Percentiles rank a stretch among this genome's conserved stretches.
Evolutionary conservation across 331 rosid species (phyloP).

Genomic region (Acacia concinna): DNA sequence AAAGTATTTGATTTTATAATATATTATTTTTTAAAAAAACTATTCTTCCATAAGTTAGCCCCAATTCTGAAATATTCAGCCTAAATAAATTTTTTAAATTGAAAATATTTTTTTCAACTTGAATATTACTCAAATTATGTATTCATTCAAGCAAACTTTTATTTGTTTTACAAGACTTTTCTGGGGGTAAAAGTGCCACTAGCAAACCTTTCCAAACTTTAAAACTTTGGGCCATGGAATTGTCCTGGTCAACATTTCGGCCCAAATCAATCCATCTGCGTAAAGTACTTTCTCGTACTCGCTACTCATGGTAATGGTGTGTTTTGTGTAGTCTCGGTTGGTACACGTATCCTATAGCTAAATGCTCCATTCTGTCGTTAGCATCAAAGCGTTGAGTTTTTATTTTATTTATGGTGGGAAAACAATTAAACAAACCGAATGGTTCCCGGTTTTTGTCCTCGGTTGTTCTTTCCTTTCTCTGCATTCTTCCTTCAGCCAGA

Average conservation of each 20-base stretch:
- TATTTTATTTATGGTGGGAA: slow-evolving; percentile 14
- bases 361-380: not conserved
- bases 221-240: not conserved
- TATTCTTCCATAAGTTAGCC: not conserved
- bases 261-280: not conserved
- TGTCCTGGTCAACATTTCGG: not conserved
- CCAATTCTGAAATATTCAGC: not conserved
- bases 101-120: too few relatives aligned
- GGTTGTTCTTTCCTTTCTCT: not conserved
- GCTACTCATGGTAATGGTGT: not conserved
- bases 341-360: slow-evolving; percentile 24
- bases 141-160: too few relatives aligned
- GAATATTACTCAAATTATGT: too few relatives aligned
- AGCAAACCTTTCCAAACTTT: not conserved
- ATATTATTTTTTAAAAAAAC: not conserved
- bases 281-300: not conserved
- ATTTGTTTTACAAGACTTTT: too few relatives aligned
- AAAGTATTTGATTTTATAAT: not conserved
- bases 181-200: too few relatives aligned
- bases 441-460: not conserved
- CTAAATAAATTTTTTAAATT: not conserved
- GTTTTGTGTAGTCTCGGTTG: slow-evolving; percentile 32
- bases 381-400: not conserved
- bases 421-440: not conserved
- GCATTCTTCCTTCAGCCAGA: not conserved